A percentile compares a stretch with the other conserved stretches of the same genome.
phyloP scores from a whole-genome alignment of 1,284 basidiomycete genomes.

The Somion occarium region DNA sequence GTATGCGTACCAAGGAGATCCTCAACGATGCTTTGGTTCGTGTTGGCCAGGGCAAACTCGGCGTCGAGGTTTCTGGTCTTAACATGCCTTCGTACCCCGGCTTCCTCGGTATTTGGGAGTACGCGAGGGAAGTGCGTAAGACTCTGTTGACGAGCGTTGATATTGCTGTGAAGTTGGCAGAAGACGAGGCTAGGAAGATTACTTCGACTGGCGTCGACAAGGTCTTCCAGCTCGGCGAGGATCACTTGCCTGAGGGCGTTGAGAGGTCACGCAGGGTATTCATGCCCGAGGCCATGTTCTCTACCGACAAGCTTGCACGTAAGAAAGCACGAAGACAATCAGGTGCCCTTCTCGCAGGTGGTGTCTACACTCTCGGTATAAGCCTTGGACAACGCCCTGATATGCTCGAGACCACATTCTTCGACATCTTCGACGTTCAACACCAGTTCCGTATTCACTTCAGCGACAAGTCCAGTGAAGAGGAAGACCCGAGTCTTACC shows the following conservation, averaged over 20 bases:
- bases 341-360: slow-evolving; percentile 64
- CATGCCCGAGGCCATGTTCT: slow-evolving; percentile 96
- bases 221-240: slow-evolving; percentile 71
- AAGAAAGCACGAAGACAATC: slow-evolving; percentile 39
- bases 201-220: slow-evolving; percentile 70
- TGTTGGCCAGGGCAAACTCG: slow-evolving; percentile 74
- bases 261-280: slow-evolving; percentile 82
- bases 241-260: slow-evolving; percentile 79
- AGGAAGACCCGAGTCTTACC: slow-evolving; percentile 54
- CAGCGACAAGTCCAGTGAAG: slow-evolving; percentile 41
- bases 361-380: slow-evolving; percentile 68
- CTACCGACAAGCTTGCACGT: slow-evolving; percentile 45
- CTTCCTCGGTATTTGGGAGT: slow-evolving; percentile 83
- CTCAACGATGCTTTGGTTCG: slow-evolving; percentile 74
- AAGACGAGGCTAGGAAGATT: slow-evolving; percentile 76
- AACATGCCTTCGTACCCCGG: slow-evolving; percentile 86
- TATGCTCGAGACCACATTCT: slow-evolving; percentile 66
- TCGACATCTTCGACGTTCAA: slow-evolving; percentile 88
- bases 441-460: slow-evolving; percentile 73
- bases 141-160: slow-evolving; percentile 83
- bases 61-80: slow-evolving; percentile 42
- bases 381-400: slow-evolving; percentile 68
- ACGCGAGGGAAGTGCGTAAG: slow-evolving; percentile 79
- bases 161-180: slow-evolving; percentile 74
- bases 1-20: slow-evolving; percentile 55